These are phyloP conservation scores for Colletotrichum chlorophyti DNA, from an alignment of 2,329 filamentous ascomycete species.

Conservation along the genomic window DNA sequence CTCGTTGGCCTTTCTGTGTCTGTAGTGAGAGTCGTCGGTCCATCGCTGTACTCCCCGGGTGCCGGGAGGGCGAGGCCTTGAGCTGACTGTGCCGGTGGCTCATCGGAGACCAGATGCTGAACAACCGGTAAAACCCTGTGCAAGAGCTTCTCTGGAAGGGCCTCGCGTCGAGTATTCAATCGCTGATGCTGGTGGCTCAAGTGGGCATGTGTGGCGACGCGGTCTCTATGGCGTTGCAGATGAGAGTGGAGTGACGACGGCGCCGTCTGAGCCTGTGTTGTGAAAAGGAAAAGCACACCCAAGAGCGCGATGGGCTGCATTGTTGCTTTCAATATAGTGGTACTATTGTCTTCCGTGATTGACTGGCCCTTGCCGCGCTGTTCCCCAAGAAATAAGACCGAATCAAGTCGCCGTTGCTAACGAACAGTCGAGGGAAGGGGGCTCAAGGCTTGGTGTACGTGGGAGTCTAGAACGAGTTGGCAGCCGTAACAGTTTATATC, in stretches of 20 bases:
- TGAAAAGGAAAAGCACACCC: slow-evolving; percentile 16
- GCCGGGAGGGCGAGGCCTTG: background rate
- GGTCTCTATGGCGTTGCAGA: slow-evolving; percentile 22
- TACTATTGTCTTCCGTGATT: no score
- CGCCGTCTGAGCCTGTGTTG: slow-evolving; percentile 4
- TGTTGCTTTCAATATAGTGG: no score
- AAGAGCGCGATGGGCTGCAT: slow-evolving; percentile 18
- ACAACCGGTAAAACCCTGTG: background rate
- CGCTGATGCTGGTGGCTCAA: slow-evolving; percentile 2
- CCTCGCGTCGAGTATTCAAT: background rate
- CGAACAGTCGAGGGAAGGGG: no score
- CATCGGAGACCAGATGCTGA: background rate
- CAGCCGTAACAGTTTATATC: background rate
- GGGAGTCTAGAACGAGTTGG: slow-evolving; percentile 1
- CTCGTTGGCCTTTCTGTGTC: background rate
- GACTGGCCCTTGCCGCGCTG: no score
- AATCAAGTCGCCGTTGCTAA: no score
- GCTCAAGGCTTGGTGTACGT: background rate
- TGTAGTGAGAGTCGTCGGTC: background rate
- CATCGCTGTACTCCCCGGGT: background rate
- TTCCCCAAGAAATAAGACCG: no score
- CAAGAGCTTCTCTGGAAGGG: background rate
- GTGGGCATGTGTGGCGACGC: slow-evolving; percentile 18
- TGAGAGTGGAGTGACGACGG: slow-evolving; percentile 22
- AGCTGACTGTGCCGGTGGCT: background rate